Evolutionary conservation across 2,329 filamentous ascomycete genomes (phyloP).

Genomic region (Hypomyces rosellus): DNA sequence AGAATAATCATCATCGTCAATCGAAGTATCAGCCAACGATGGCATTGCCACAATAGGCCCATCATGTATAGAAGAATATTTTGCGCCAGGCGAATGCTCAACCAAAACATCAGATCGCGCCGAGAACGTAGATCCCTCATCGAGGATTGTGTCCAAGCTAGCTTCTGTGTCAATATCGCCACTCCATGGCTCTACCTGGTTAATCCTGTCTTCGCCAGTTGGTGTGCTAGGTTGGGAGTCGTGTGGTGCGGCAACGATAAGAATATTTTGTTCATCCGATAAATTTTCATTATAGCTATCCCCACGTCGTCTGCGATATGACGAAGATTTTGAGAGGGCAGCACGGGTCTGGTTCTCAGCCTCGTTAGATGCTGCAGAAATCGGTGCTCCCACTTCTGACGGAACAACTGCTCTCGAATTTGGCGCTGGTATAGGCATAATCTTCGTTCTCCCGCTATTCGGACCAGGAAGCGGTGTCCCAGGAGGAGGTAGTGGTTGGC

Average conservation of each 20-base stretch:
- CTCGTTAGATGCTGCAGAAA: constrained; percentile 17
- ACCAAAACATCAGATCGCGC: background rate
- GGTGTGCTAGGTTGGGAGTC: constrained; percentile 56
- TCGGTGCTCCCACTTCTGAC: constrained; percentile 21
- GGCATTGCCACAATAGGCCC: constrained; percentile 13
- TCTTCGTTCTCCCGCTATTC: constrained; percentile 55
- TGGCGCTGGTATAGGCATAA: constrained; percentile 50
- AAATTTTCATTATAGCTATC: constrained; percentile 28
- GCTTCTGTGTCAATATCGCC: background rate
- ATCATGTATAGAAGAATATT: background rate
- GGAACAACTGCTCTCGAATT: constrained; percentile 58
- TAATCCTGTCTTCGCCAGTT: constrained; percentile 27
- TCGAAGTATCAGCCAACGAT: constrained; percentile 3
- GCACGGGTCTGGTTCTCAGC: constrained; percentile 21
- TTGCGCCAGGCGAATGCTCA: background rate
- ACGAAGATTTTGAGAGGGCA: constrained; percentile 38
- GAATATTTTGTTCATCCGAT: constrained; percentile 42
- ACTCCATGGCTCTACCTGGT: constrained; percentile 14
- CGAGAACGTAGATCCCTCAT: background rate
- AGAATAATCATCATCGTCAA: constrained; percentile 21
- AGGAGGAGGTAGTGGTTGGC: constrained; percentile 73
- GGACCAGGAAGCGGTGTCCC: constrained; percentile 67
- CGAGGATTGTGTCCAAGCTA: background rate
- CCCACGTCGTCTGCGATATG: constrained; percentile 36
- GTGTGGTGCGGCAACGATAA: constrained; percentile 59